These are phyloP conservation scores for Botrytis elliptica DNA, from an alignment of 2,329 filamentous ascomycete species.

Conservation along the genomic window DNA sequence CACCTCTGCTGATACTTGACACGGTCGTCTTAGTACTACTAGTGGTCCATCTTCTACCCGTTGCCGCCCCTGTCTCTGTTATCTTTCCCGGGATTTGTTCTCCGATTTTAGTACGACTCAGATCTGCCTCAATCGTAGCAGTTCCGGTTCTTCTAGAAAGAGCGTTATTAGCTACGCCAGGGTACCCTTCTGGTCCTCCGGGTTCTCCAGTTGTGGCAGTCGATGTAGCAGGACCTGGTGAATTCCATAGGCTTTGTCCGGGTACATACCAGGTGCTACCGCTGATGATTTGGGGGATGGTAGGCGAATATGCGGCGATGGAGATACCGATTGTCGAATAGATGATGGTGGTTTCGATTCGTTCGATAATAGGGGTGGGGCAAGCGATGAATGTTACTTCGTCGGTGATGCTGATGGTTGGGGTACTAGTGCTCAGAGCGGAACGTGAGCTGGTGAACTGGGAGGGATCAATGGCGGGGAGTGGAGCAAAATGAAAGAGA, in stretches of 20 bases:
- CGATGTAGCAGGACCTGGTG: not conserved
- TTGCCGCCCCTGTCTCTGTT: not conserved
- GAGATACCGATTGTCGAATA: not conserved
- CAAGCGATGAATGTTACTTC: not conserved
- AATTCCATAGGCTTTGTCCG: not conserved
- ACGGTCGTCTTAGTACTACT: not conserved
- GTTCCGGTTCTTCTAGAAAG: not conserved
- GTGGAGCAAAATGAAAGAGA: not conserved
- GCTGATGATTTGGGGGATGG: not conserved
- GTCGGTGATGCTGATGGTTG: not conserved
- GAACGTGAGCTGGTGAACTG: not conserved
- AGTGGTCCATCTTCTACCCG: not conserved
- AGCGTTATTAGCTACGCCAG: not conserved
- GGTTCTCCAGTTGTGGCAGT: too few species aligned
- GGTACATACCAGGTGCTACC: not conserved
- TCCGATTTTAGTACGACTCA: not conserved
- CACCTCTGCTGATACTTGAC: not conserved
- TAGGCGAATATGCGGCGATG: not conserved
- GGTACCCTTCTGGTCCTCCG: not conserved
- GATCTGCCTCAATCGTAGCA: not conserved
- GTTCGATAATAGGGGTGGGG: not conserved
- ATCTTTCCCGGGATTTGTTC: too few species aligned
- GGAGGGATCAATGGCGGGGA: not conserved
- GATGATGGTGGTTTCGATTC: not conserved
- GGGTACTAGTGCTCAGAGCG: not conserved